These are phyloP conservation scores for Taiozyma sp. DNA, from an alignment of 1,139 yeast species.

Conservation along the genomic window DNA sequence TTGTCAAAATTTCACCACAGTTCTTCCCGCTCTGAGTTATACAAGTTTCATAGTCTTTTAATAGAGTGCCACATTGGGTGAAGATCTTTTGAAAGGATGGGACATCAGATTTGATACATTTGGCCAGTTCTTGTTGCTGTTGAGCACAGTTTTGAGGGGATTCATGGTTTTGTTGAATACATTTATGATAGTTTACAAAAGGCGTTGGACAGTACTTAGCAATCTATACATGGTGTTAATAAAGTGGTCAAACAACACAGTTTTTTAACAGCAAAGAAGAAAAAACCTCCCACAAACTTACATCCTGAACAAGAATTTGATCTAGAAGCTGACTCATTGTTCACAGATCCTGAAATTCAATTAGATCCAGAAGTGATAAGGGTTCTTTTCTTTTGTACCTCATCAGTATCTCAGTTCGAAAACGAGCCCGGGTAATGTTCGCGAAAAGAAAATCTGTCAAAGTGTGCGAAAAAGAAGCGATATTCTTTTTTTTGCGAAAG, in stretches of 20 bases:
- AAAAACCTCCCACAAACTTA: conserved; percentile 8
- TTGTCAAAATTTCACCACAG: conserved; percentile 7
- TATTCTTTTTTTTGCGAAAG: no score
- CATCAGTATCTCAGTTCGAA: no score
- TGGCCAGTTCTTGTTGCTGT: conserved; percentile 25
- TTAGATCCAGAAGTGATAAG: not conserved
- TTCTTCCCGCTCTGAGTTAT: conserved; percentile 14
- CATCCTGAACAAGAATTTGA: conserved; percentile 25
- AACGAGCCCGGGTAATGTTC: no score
- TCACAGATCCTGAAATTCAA: not conserved
- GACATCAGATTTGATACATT: conserved; percentile 26
- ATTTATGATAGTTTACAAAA: conserved; percentile 29
- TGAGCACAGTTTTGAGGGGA: conserved; percentile 25
- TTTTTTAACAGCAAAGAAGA: no score
- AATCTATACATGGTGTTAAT: conserved; percentile 12
- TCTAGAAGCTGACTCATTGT: conserved; percentile 22
- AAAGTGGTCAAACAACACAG: not conserved
- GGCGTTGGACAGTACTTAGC: conserved; percentile 31
- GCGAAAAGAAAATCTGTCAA: no score
- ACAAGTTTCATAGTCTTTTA: conserved; percentile 28
- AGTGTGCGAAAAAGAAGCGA: no score
- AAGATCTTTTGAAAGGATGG: conserved; percentile 30
- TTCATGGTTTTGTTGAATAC: conserved; percentile 28
- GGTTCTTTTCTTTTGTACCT: no score
- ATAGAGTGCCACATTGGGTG: conserved; percentile 23